A percentile compares a stretch with the other conserved stretches of the same genome.
These are phyloP conservation scores for Boletellus dicymbophilus DNA, from an alignment of 1,284 basidiomycete genomes.

Conservation along the genomic window DNA sequence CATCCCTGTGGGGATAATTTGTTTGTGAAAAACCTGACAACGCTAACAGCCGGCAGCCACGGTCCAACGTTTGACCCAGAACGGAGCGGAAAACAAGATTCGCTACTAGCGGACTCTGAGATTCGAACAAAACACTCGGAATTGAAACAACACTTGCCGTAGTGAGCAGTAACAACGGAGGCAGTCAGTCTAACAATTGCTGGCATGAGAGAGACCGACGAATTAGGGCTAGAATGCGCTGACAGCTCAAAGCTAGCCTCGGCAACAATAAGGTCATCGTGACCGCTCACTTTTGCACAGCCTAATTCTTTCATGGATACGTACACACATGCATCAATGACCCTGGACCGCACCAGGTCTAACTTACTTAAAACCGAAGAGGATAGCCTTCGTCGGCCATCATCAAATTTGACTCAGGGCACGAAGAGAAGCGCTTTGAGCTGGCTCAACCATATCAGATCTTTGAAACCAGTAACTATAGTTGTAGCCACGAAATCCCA, in stretches of 20 bases:
- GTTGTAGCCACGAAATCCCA: too few relatives aligned
- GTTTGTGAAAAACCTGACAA: conserved; percentile 20
- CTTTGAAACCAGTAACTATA: too few relatives aligned
- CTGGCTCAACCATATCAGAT: too few relatives aligned
- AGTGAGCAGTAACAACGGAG: background rate
- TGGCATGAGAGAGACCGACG: conserved; percentile 23
- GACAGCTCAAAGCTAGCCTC: conserved; percentile 18
- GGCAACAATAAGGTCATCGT: too few relatives aligned
- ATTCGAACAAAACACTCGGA: conserved; percentile 5
- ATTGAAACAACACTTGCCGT: conserved; percentile 7
- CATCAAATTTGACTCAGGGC: conserved; percentile 11
- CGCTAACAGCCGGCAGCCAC: conserved; percentile 24
- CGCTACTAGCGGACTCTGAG: conserved; percentile 11
- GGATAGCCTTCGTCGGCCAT: conserved; percentile 27
- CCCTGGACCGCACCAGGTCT: conserved; percentile 16
- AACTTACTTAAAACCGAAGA: conserved; percentile 22
- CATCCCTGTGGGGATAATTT: conserved; percentile 21
- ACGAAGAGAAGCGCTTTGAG: conserved; percentile 24
- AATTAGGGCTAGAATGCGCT: background rate
- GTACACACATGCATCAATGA: too few relatives aligned
- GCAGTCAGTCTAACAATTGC: background rate
- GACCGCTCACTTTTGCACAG: too few relatives aligned
- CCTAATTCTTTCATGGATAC: conserved; percentile 24
- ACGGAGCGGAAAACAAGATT: conserved; percentile 18
- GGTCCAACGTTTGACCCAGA: conserved; percentile 15